These are phyloP conservation scores for Pseudogymnoascus sp. DNA, from an alignment of 2,329 filamentous ascomycete species.

Conservation along the genomic window DNA sequence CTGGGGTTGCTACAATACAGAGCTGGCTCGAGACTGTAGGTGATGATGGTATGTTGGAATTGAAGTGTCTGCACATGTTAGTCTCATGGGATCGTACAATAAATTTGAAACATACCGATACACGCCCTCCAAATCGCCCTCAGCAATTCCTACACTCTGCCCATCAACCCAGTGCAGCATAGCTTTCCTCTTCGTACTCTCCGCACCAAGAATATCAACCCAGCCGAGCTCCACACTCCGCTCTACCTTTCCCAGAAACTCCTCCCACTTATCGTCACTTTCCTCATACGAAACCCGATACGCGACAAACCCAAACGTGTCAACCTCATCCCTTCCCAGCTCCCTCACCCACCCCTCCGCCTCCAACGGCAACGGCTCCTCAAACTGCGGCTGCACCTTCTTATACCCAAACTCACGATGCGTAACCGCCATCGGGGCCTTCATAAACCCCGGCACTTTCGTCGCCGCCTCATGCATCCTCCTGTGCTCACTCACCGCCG, in stretches of 20 bases:
- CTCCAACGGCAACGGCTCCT: conserved; percentile 9
- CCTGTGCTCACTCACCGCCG: not conserved
- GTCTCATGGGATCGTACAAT: not conserved
- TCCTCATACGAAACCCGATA: conserved; percentile 16
- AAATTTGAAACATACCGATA: conserved; percentile 13
- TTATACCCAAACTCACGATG: conserved; percentile 18
- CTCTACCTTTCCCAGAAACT: conserved; percentile 10
- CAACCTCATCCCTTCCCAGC: conserved; percentile 9
- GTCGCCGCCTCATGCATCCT: not conserved
- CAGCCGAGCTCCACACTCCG: conserved; percentile 14
- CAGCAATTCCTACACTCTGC: conserved; percentile 13
- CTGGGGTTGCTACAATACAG: conserved; percentile 16
- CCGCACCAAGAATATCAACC: conserved; percentile 13
- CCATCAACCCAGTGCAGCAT: conserved; percentile 19
- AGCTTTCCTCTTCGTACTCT: conserved; percentile 15
- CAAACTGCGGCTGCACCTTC: conserved; percentile 13
- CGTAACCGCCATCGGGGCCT: conserved; percentile 12
- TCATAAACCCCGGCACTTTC: conserved; percentile 15
- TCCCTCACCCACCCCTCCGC: conserved; percentile 14
- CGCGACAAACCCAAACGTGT: conserved; percentile 17
- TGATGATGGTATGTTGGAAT: conserved; percentile 10
- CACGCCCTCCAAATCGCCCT: conserved; percentile 18
- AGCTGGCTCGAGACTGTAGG: conserved; percentile 11
- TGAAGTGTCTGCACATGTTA: conserved; percentile 15
- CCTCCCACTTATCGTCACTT: conserved; percentile 16